Evolutionary conservation across 176 grass and related monocot species (phyloP).

Genomic region (Metroxylon sagu): DNA sequence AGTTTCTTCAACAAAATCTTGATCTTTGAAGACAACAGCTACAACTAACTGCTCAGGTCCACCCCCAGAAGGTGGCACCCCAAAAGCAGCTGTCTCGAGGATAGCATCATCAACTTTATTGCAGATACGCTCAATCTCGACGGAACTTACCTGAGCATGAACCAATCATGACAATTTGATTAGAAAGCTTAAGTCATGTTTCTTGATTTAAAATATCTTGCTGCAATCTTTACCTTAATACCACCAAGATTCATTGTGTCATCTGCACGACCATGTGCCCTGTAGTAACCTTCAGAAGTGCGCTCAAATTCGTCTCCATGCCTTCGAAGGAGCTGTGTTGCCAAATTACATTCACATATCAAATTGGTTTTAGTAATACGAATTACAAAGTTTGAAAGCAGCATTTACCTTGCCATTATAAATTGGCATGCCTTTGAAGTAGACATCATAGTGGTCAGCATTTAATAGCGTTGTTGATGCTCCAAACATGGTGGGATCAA

Average conservation of each 20-base stretch:
- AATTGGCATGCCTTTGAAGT: constrained; percentile 86
- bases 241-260: constrained; percentile 98
- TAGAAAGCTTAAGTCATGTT: neutral
- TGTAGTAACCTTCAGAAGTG: constrained; percentile 59
- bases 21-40: constrained; percentile 68
- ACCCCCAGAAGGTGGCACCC: constrained; percentile 69
- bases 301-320: constrained; percentile 92
- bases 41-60: constrained; percentile 80
- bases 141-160: constrained; percentile 67
- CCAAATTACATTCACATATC: neutral
- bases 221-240: constrained; percentile 56
- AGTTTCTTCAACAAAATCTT: constrained; percentile 32
- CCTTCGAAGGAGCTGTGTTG: constrained; percentile 63
- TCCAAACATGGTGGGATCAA: constrained; percentile 82
- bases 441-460: constrained; percentile 77
- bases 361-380: neutral
- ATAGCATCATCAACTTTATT: constrained; percentile 55
- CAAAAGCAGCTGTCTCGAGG: constrained; percentile 85
- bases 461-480: constrained; percentile 74
- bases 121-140: constrained; percentile 88
- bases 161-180: neutral
- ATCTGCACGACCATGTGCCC: constrained; percentile 83
- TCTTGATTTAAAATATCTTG: neutral
- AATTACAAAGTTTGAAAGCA: neutral
- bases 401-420: constrained; percentile 49